A percentile compares a stretch with the other conserved stretches of the same genome.
phyloP scores from a whole-genome alignment of 179 eudicot genomes.

The Nepenthes alata region DNA sequence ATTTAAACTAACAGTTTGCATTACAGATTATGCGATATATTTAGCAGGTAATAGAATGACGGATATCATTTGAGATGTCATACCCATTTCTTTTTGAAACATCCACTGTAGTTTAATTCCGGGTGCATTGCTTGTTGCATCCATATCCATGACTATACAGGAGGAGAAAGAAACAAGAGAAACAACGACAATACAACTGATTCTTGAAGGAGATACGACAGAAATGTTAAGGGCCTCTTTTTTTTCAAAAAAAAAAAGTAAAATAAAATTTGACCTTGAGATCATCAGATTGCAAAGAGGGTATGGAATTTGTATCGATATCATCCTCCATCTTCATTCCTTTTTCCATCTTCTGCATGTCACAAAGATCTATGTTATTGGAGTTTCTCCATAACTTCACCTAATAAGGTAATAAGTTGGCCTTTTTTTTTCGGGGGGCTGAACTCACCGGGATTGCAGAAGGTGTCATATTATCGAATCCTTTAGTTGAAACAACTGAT shows the following conservation, averaged over 20 bases:
- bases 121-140: slow-evolving; percentile 99
- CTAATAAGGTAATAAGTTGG: neutral
- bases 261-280: slow-evolving; percentile 42
- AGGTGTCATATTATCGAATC: slow-evolving; percentile 11
- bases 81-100: slow-evolving; percentile 83
- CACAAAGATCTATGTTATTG: slow-evolving; percentile 2
- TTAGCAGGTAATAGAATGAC: too few species aligned
- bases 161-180: neutral
- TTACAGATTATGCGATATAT: too few species aligned
- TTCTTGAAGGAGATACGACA: neutral
- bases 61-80: neutral
- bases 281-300: slow-evolving; percentile 83
- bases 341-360: slow-evolving; percentile 45
- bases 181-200: neutral
- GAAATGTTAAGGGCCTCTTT: neutral
- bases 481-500: slow-evolving; percentile 21
- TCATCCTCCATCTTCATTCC: slow-evolving; percentile 46
- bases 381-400: neutral
- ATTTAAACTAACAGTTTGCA: too few species aligned
- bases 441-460: slow-evolving; percentile 22
- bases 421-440: neutral
- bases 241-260: neutral
- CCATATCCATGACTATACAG: slow-evolving; percentile 87
- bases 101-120: slow-evolving; percentile 66
- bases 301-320: slow-evolving; percentile 29